phyloP scores from a whole-genome alignment of 2,329 filamentous ascomycete genomes.

The Sporothrix schenckii region DNA sequence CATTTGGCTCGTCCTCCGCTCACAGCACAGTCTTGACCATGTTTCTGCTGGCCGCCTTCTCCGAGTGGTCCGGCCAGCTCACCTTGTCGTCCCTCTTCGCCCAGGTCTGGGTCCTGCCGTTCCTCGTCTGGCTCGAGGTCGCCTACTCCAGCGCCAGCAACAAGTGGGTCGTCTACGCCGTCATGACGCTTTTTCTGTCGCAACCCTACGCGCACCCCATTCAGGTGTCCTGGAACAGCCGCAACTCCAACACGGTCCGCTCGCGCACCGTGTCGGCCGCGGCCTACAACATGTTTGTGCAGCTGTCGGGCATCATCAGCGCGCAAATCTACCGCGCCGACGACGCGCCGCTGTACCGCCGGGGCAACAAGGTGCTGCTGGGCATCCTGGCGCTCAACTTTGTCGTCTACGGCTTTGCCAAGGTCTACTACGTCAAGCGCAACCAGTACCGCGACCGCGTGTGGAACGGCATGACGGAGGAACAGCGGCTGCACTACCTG shows the following conservation, averaged over 20 bases:
- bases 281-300: conserved; percentile 61
- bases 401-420: conserved; percentile 40
- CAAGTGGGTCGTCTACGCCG: conserved; percentile 52
- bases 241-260: conserved; percentile 64
- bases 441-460: conserved; percentile 52
- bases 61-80: conserved; percentile 40
- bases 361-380: conserved; percentile 48
- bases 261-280: conserved; percentile 64
- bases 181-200: conserved; percentile 50
- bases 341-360: conserved; percentile 53
- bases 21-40: conserved; percentile 46
- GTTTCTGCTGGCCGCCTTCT: conserved; percentile 53
- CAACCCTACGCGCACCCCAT: conserved; percentile 52
- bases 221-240: conserved; percentile 61
- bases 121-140: conserved; percentile 45
- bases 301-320: conserved; percentile 49
- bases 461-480: conserved; percentile 54
- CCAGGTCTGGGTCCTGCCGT: conserved; percentile 56
- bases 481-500: conserved; percentile 56
- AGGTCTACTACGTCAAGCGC: conserved; percentile 53
- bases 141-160: conserved; percentile 41
- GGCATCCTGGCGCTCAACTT: conserved; percentile 46
- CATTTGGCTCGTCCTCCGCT: too few species aligned
- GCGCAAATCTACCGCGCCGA: conserved; percentile 47
- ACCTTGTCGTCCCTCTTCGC: conserved; percentile 46